phyloP scores from a whole-genome alignment of 1,139 yeast genomes.

The Arxiozyma bovina region DNA sequence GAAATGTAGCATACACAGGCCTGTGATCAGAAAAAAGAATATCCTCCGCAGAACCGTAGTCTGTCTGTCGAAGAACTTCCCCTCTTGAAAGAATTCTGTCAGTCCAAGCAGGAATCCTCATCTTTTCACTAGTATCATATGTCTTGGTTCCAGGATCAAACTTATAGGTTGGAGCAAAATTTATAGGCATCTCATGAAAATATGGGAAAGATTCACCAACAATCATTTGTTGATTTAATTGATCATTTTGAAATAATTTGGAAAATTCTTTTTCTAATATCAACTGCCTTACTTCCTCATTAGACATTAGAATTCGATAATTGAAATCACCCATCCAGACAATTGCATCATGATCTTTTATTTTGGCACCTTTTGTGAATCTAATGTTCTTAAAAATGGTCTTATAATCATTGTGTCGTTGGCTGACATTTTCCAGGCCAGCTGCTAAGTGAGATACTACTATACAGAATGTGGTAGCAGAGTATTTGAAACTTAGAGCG shows the following conservation, averaged over 20 bases:
- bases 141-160: conserved; percentile 79
- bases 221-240: conserved; percentile 71
- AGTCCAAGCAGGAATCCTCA: conserved; percentile 94
- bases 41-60: conserved; percentile 54
- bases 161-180: conserved; percentile 79
- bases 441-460: conserved; percentile 95
- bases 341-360: conserved; percentile 75
- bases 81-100: conserved; percentile 63
- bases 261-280: conserved; percentile 41
- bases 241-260: conserved; percentile 64
- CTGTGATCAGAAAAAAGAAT: conserved; percentile 87
- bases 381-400: conserved; percentile 70
- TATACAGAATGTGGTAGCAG: conserved; percentile 70
- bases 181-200: conserved; percentile 78
- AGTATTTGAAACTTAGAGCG: conserved; percentile 70
- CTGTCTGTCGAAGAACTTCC: conserved; percentile 51
- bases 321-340: conserved; percentile 97
- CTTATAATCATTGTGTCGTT: conserved; percentile 80
- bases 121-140: conserved; percentile 90
- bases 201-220: conserved; percentile 81
- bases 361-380: conserved; percentile 59
- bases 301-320: conserved; percentile 67
- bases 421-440: conserved; percentile 74
- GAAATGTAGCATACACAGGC: conserved; percentile 78
- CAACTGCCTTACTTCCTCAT: conserved; percentile 61